phyloP scores from a whole-genome alignment of 1,139 yeast genomes.

The Magnusiomyces ingens region DNA sequence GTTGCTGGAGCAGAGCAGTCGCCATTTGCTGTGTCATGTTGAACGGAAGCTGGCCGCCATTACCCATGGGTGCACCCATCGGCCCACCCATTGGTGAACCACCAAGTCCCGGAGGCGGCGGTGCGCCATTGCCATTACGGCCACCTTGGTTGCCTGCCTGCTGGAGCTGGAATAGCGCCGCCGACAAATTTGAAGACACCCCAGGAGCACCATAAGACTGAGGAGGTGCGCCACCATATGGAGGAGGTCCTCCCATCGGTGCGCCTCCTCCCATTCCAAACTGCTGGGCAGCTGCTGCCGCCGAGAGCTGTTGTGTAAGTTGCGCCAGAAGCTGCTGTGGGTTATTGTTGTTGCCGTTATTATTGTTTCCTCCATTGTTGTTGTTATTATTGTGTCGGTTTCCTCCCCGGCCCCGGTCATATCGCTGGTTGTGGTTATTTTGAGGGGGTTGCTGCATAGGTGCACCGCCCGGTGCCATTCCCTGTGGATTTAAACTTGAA shows the following conservation, averaged over 20 bases:
- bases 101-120: too few species aligned
- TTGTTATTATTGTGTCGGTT: slow-evolving; percentile 4
- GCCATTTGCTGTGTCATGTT: slow-evolving; percentile 6
- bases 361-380: neutral
- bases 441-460: neutral
- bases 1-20: slow-evolving; percentile 1
- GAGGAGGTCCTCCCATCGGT: slow-evolving; percentile 1
- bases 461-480: neutral
- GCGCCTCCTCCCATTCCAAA: neutral
- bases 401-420: slow-evolving; percentile 6
- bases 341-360: neutral
- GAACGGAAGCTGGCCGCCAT: slow-evolving; percentile 2
- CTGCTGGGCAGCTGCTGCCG: slow-evolving; percentile 1
- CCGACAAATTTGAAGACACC: too few species aligned
- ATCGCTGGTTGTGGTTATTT: slow-evolving; percentile 6
- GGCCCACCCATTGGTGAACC: too few species aligned
- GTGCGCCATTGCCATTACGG: neutral
- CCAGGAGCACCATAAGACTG: neutral
- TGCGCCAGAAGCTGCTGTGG: slow-evolving; percentile 2
- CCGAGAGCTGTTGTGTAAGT: slow-evolving; percentile 2
- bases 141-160: neutral
- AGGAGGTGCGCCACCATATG: neutral
- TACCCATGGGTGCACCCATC: neutral
- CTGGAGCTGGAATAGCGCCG: neutral
- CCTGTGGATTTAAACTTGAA: slow-evolving; percentile 11